These are phyloP conservation scores for Hymenoscyphus occultus DNA, from an alignment of 2,329 filamentous ascomycete genomes.

Conservation along the genomic window DNA sequence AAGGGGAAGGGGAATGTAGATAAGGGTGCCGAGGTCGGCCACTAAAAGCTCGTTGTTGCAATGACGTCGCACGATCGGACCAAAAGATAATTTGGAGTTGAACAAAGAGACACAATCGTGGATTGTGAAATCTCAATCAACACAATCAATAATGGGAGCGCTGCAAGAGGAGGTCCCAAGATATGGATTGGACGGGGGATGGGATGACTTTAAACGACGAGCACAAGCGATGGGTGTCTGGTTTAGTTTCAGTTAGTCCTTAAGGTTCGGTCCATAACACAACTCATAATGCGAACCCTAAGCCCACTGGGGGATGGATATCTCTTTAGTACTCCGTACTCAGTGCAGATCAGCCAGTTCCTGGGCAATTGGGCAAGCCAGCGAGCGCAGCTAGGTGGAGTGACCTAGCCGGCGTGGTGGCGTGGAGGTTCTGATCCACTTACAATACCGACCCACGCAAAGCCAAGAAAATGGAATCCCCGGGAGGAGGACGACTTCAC, in stretches of 20 bases:
- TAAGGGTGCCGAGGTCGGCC: conserved; percentile 24
- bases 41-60: conserved; percentile 5
- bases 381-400: neutral
- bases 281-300: conserved; percentile 7
- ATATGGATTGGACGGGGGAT: neutral
- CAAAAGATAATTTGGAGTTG: neutral
- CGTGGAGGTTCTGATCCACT: conserved; percentile 12
- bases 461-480: neutral
- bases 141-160: neutral
- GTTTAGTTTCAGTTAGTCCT: conserved; percentile 10
- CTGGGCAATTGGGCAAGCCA: neutral
- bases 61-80: neutral
- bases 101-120: conserved; percentile 8
- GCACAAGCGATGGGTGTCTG: neutral
- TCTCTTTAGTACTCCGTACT: conserved; percentile 15
- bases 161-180: neutral
- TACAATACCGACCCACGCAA: conserved; percentile 7
- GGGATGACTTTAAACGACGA: conserved; percentile 5
- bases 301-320: conserved; percentile 17
- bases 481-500: neutral
- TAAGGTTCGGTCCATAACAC: neutral
- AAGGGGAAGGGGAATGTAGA: neutral
- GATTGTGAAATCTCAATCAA: neutral
- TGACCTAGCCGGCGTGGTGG: conserved; percentile 1
- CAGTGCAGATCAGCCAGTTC: conserved; percentile 2